A percentile compares a stretch with the other conserved stretches of the same genome.
Conservation (phyloP, 2,329 filamentous ascomycete genomes). For the Apiospora koreana region DNA sequence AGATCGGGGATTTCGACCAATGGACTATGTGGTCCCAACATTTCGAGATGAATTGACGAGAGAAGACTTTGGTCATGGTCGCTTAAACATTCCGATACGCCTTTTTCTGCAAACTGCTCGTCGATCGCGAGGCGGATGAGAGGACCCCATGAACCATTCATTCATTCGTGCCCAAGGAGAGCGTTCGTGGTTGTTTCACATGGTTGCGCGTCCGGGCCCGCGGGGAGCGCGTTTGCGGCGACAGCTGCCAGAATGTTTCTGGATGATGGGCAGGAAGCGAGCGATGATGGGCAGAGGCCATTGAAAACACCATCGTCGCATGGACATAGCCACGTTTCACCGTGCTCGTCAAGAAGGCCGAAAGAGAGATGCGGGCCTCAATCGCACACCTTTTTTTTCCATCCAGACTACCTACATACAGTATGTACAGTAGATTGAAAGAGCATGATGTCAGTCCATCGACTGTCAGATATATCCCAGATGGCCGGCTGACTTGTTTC, state of each 20-base stretch:
- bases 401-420: no score
- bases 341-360: background rate
- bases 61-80: background rate
- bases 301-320: background rate
- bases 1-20: background rate
- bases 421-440: background rate
- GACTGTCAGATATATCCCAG: background rate
- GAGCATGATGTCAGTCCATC: background rate
- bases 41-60: background rate
- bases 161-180: background rate
- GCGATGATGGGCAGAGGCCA: background rate
- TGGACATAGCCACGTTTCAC: background rate
- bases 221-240: background rate
- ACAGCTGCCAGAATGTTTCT: background rate
- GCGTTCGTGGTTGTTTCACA: background rate
- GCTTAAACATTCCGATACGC: background rate
- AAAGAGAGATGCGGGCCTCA: background rate
- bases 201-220: background rate
- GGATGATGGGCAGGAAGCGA: background rate
- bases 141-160: background rate
- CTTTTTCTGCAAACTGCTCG: background rate
- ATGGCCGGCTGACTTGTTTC: background rate
- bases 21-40: background rate
- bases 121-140: background rate
- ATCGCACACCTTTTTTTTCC: background rate